These are phyloP conservation scores for Aureobasidium sp. DNA, from an alignment of 2,329 filamentous ascomycete species.

Conservation along the genomic window DNA sequence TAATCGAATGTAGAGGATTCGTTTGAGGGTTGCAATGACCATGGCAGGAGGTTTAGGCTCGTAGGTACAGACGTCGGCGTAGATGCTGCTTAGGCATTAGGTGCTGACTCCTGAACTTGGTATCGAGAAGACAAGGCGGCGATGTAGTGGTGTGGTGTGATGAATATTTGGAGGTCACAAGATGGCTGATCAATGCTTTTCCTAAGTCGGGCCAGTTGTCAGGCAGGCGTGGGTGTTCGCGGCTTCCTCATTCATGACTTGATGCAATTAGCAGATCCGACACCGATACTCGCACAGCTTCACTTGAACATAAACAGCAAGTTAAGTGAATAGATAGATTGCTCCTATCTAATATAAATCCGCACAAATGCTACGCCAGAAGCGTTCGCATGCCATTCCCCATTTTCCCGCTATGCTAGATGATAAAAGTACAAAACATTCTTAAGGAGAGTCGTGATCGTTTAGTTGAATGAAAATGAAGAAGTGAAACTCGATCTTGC, in stretches of 20 bases:
- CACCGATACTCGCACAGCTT: too few relatives aligned
- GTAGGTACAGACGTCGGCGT: neutral
- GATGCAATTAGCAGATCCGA: too few relatives aligned
- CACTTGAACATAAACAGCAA: neutral
- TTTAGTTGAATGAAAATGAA: conserved; percentile 6
- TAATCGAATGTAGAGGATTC: neutral
- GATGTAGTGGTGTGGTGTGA: neutral
- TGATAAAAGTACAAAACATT: conserved; percentile 6
- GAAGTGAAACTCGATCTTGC: neutral
- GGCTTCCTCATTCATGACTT: neutral
- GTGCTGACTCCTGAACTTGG: neutral
- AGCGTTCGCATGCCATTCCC: neutral
- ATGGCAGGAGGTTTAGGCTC: neutral
- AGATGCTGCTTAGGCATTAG: neutral
- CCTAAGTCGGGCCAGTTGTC: too few relatives aligned
- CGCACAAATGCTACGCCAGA: neutral
- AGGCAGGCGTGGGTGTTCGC: neutral
- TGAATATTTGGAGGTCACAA: neutral
- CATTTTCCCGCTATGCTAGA: conserved; percentile 14
- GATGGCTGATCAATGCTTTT: too few relatives aligned
- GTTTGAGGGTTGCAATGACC: neutral
- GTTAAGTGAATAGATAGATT: neutral
- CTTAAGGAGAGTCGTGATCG: conserved; percentile 16
- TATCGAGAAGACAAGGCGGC: neutral
- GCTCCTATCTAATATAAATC: neutral